A percentile compares a stretch with the other conserved stretches of the same genome.
These are phyloP conservation scores for Scenedesmus sp. DNA, from an alignment of 163 green algal genomes.

Conservation along the genomic window DNA sequence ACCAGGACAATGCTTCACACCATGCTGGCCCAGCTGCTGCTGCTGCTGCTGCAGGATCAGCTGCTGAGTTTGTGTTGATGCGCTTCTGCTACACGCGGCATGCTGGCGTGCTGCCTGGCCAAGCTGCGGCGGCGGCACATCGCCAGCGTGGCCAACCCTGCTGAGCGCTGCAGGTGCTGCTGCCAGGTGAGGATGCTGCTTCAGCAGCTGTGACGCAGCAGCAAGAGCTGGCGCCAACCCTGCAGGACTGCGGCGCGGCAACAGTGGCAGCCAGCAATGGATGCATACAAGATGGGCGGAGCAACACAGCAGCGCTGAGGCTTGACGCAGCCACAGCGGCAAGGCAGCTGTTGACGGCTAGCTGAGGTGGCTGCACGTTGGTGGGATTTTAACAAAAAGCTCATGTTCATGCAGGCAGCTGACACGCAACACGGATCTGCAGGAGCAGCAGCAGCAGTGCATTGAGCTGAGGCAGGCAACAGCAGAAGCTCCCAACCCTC, in stretches of 20 bases:
- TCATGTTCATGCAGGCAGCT: not conserved
- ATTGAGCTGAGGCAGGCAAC: not conserved
- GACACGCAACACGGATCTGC: not conserved
- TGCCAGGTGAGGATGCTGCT: conserved; percentile 33
- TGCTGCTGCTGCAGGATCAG: conserved; percentile 11
- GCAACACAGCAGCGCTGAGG: not conserved
- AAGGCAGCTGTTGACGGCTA: not conserved
- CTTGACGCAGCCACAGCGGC: not conserved
- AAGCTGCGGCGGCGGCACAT: not conserved
- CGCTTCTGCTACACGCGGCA: not conserved
- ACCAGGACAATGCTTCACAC: not conserved
- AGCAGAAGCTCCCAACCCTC: not conserved
- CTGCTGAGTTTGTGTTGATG: not conserved
- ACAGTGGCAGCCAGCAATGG: not conserved
- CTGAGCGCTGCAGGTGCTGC: conserved; percentile 11
- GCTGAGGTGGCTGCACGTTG: not conserved
- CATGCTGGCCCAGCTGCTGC: not conserved
- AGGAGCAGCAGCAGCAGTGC: not conserved
- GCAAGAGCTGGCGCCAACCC: not conserved
- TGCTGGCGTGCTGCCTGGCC: not conserved
- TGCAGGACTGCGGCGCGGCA: not conserved
- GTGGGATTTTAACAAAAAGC: not conserved
- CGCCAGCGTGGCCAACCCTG: not conserved
- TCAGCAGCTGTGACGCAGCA: conserved; percentile 9
- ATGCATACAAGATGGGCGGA: not conserved